Evolutionary conservation across 2,329 filamentous ascomycete genomes (phyloP), one percentile per base, ranked within the genome.

Genomic region (Sordariomycetes sp.): DNA sequence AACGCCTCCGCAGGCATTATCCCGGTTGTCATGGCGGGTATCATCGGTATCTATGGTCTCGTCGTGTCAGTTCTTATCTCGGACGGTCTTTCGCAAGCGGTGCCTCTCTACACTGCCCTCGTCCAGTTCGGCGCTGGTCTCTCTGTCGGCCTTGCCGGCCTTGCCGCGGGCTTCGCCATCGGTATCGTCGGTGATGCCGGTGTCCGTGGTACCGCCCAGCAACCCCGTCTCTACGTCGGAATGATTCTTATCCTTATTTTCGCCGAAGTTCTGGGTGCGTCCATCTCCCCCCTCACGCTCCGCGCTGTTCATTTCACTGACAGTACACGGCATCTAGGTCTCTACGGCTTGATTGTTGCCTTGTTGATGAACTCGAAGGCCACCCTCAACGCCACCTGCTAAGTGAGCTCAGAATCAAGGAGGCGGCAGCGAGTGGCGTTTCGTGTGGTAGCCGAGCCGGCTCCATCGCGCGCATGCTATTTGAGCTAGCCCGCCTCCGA

Each of bases 1-100:
- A 51, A 22, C 40, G 16, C n/a, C 25, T 18, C 3, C 54, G 11
- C 65, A 97, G 93, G 97, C 83, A 97, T 97, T 75, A 93, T 97
- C 64, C 94, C 94, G 73, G 94, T 97, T 77, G 96, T 99, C 86
- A 99, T 99, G 94, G 94, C 94, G 82, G 94, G 94, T 97, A 99
- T 99, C 77, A 97, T 99, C 78, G 94, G 90, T 88, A 97, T 99
- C 76, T 99, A 94, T 79, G 89, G 89, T 69, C 83, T 94, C 64
- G 89, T 94, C 76, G 89, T 93, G 61, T 92, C 89, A 20, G 89
- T 94, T 72, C 77, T 94, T 69, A 90, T 94, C 71, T 91, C 89
- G 70, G 88, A 90, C 72, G 85, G 84, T 67, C 79, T 94, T 64
- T 80, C 79, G 67, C 88, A 93, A 75, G 71, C 83, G 64, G 76